Evolutionary conservation across 768 basidiomycete genomes (phyloP).

Genomic region (Amylocystis lapponica): DNA sequence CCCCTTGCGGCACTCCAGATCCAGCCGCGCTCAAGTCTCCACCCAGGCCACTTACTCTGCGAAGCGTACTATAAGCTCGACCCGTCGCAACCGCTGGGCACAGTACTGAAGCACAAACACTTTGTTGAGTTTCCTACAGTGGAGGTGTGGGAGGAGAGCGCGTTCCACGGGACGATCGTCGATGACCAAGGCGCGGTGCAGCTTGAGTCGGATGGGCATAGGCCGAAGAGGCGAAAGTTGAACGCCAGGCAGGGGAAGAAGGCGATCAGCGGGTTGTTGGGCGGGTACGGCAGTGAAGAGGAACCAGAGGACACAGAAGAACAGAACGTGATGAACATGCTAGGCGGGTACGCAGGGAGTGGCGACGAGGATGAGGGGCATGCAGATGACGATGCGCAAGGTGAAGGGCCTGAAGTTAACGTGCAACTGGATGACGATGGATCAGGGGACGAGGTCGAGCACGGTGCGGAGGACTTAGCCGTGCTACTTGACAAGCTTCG

Average conservation of each 20-base stretch:
- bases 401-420: neutral
- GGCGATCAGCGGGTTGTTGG: slow-evolving; percentile 52
- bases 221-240: slow-evolving; percentile 53
- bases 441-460: slow-evolving; percentile 29
- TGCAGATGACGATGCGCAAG: slow-evolving; percentile 11
- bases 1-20: slow-evolving; percentile 21
- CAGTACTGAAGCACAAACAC: slow-evolving; percentile 48
- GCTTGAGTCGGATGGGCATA: slow-evolving; percentile 28
- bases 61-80: slow-evolving; percentile 55
- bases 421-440: slow-evolving; percentile 6
- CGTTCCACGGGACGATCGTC: slow-evolving; percentile 58
- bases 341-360: slow-evolving; percentile 48
- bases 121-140: slow-evolving; percentile 86
- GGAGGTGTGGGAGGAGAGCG: slow-evolving; percentile 58
- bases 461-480: slow-evolving; percentile 33
- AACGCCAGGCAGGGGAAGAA: slow-evolving; percentile 45
- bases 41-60: slow-evolving; percentile 19
- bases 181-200: slow-evolving; percentile 45
- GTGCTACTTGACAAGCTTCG: slow-evolving; percentile 38
- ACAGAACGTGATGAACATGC: slow-evolving; percentile 31
- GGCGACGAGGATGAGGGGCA: slow-evolving; percentile 27
- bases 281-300: slow-evolving; percentile 52
- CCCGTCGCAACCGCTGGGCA: slow-evolving; percentile 37
- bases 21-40: slow-evolving; percentile 4
- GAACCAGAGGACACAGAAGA: slow-evolving; percentile 30